Conservation (phyloP, 2,329 filamentous ascomycete species). For the Alternaria brassicae region DNA sequence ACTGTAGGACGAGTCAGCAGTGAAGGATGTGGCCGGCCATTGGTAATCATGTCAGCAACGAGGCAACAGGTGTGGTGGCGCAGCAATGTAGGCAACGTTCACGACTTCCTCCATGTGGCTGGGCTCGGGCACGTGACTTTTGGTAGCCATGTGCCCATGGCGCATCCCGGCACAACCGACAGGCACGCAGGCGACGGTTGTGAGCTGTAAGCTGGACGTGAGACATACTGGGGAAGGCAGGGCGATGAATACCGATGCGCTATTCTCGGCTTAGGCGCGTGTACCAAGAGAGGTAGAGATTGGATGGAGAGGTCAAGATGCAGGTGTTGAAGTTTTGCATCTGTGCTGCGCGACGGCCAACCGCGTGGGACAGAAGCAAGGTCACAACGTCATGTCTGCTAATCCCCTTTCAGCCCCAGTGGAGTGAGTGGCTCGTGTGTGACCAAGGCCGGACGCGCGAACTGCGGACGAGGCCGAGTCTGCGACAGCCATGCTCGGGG, state of each 20-base stretch:
- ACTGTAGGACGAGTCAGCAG: constrained; percentile 16
- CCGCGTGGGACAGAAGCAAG: background rate
- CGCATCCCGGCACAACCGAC: constrained; percentile 11
- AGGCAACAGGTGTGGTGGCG: constrained; percentile 23
- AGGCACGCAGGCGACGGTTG: constrained; percentile 13
- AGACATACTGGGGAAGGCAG: background rate
- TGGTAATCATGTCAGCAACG: constrained; percentile 7
- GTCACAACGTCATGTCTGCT: constrained; percentile 12
- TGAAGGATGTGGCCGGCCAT: background rate
- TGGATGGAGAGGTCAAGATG: background rate
- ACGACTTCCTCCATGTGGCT: background rate
- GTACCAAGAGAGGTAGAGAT: background rate
- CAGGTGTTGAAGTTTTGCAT: background rate
- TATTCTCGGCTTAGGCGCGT: constrained; percentile 18
- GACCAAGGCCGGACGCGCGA: constrained; percentile 9
- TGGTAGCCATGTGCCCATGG: constrained; percentile 18
- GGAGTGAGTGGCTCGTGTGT: background rate
- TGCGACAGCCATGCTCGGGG: constrained; percentile 36
- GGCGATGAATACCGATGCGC: constrained; percentile 18
- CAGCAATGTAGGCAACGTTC: constrained; percentile 11
- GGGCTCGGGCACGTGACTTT: constrained; percentile 1
- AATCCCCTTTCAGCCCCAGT: constrained; percentile 7
- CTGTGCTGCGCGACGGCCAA: background rate
- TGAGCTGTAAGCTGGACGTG: background rate
- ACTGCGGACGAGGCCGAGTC: constrained; percentile 24